Percentiles rank a stretch among this genome's conserved stretches.
These are phyloP conservation scores for Metschnikowia corniflorae DNA, from an alignment of 805 yeast genomes.

Conservation along the genomic window DNA sequence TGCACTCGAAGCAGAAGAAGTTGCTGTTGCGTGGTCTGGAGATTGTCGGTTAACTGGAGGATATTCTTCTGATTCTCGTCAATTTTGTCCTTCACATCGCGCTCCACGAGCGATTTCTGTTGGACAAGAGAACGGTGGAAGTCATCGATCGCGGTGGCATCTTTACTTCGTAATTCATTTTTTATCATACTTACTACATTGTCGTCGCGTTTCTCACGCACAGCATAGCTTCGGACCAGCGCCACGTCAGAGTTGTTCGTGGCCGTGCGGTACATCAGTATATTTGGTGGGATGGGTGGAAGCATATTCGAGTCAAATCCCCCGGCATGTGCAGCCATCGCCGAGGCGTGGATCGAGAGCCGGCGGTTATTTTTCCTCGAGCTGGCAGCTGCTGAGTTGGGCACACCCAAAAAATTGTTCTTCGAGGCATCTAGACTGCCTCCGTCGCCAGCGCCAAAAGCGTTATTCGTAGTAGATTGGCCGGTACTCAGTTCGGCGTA, in stretches of 20 bases:
- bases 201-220: slow-evolving; percentile 11
- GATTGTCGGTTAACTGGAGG: slow-evolving; percentile 54
- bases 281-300: slow-evolving; percentile 15
- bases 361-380: slow-evolving; percentile 15
- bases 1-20: slow-evolving; percentile 57
- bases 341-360: slow-evolving; percentile 20
- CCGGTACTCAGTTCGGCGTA: slow-evolving; percentile 9
- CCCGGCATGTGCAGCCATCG: slow-evolving; percentile 9
- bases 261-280: slow-evolving; percentile 20
- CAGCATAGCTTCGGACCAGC: slow-evolving; percentile 12
- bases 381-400: slow-evolving; percentile 10
- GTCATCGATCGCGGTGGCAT: slow-evolving; percentile 69
- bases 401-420: slow-evolving; percentile 6
- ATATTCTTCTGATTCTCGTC: slow-evolving; percentile 62
- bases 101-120: slow-evolving; percentile 48
- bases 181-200: slow-evolving; percentile 19
- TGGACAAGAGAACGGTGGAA: slow-evolving; percentile 54
- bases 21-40: slow-evolving; percentile 62
- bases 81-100: slow-evolving; percentile 56
- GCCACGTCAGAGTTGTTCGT: slow-evolving; percentile 13
- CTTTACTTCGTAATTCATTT: slow-evolving; percentile 53
- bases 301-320: slow-evolving; percentile 9
- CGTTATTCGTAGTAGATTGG: not conserved
- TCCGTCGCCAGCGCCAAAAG: too few relatives aligned
- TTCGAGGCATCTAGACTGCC: not conserved